Conservation (phyloP, 768 basidiomycete species). For the Suillus ampliporus region DNA sequence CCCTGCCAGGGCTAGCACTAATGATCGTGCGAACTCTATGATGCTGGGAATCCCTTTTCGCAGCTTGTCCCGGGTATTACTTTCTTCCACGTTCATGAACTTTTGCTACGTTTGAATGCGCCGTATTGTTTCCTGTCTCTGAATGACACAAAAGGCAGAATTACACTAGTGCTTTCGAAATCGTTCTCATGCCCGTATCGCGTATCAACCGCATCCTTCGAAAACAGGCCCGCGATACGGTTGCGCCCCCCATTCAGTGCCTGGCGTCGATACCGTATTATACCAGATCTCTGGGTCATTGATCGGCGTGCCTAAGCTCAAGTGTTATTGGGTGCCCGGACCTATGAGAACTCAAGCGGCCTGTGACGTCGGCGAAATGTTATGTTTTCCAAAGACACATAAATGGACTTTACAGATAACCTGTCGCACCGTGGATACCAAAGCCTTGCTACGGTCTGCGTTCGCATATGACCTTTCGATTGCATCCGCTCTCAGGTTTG, state of each 20-base stretch:
- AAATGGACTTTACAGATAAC: background rate
- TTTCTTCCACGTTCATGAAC: slow-evolving; percentile 14
- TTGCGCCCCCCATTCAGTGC: slow-evolving; percentile 7
- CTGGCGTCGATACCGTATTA: slow-evolving; percentile 21
- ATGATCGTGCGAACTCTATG: slow-evolving; percentile 25
- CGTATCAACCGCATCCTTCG: slow-evolving; percentile 23
- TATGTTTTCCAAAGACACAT: background rate
- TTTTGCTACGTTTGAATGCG: slow-evolving; percentile 14
- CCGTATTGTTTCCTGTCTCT: slow-evolving; percentile 17
- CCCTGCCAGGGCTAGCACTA: background rate
- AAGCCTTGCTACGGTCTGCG: background rate
- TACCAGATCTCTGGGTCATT: background rate
- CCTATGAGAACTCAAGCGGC: background rate
- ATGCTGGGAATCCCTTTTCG: slow-evolving; percentile 27
- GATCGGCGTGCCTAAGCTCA: slow-evolving; percentile 15
- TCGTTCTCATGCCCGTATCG: slow-evolving; percentile 23
- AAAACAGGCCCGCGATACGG: background rate
- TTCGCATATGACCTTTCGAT: background rate
- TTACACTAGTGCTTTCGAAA: slow-evolving; percentile 26
- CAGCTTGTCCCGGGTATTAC: slow-evolving; percentile 14
- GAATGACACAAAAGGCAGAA: slow-evolving; percentile 10
- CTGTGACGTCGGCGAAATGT: slow-evolving; percentile 1
- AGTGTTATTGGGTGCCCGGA: background rate
- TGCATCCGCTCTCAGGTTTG: background rate
- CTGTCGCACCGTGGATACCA: slow-evolving; percentile 1